Conservation (phyloP, 2,329 filamentous ascomycete genomes). For the Tolypocladium ovalisporum region DNA sequence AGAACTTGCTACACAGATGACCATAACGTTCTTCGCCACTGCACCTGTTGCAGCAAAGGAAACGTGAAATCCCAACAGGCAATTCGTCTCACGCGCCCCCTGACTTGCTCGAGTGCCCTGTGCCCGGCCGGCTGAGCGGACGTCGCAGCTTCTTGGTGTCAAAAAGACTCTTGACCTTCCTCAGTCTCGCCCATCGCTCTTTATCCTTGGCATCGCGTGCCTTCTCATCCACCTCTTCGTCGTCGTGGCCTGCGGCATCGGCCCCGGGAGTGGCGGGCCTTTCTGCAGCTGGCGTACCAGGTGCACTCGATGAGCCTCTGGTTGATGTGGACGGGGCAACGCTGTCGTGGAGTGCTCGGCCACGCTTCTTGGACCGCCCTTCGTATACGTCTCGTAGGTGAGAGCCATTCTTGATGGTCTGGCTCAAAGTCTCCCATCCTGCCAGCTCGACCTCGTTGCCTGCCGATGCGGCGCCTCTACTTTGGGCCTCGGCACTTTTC, state of each 20-base stretch:
- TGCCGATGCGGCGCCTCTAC: conserved; percentile 20
- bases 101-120: conserved; percentile 16
- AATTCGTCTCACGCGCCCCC: background rate
- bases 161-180: conserved; percentile 61
- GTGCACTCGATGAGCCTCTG: background rate
- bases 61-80: background rate
- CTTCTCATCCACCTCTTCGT: conserved; percentile 28
- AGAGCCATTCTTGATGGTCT: conserved; percentile 47
- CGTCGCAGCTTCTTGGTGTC: conserved; percentile 45
- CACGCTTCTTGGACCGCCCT: conserved; percentile 16
- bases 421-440: conserved; percentile 44
- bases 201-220: conserved; percentile 51
- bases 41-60: background rate
- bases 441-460: conserved; percentile 26
- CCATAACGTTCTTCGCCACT: background rate
- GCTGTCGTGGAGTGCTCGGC: conserved; percentile 1
- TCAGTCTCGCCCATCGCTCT: conserved; percentile 61
- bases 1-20: background rate
- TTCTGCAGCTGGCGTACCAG: conserved; percentile 8
- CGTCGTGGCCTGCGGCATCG: conserved; percentile 2
- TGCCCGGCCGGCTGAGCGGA: conserved; percentile 30
- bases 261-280: conserved; percentile 6
- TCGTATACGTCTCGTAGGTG: conserved; percentile 33
- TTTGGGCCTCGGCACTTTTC: conserved; percentile 56
- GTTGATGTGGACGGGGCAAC: background rate